Evolutionary conservation across 495 filamentous ascomycete genomes (phyloP), one percentile per base, ranked within the genome.

Genomic region (Xylaria acuta): DNA sequence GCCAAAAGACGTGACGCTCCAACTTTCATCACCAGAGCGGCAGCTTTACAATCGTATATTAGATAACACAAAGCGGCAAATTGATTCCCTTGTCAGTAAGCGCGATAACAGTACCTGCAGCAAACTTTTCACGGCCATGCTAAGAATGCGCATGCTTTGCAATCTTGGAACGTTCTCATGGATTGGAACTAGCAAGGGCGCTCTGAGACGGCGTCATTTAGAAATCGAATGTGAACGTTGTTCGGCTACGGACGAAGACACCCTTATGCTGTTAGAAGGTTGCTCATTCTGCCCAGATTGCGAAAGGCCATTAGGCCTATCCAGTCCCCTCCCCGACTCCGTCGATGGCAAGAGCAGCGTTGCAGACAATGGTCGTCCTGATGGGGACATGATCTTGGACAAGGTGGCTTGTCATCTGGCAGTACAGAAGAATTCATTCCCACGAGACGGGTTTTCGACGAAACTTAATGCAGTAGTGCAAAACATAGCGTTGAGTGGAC

Each of bases 121-220:
- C 8, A 47, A 51, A 3, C 79, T 84, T 43, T 83, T 88, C 60
- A 80, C 83, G 41, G 73, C 81, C 0, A 77, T 80, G n/a, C 65
- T 86, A 14, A 81, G 80, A 56, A 77, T 87, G 18, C 80, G 86
- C 3, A 78, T 81, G 22, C 75, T 87, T 18, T 88, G 86, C 73
- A 87, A 86, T 67, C 82, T 84, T 70, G 85, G 84, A 6, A 85
- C 84, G 5, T 84, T 80, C 51, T 75, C 82, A 25, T 78, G 34
- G 40, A 12, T 6, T 16, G 3, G 11, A 38, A 9, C 20, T 11
- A n/a, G 47, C 5, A 38, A 34, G 5, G 27, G 14, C 6, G 12
- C 32, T 40, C 20, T 51, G 32, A 9, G 47, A 27, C 27, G 34
- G 20, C 30, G 20, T 1, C 2, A 53, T 14, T n/a, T 30, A 27